These are phyloP conservation scores for Blastobotrys illinoisensis DNA, from an alignment of 1,139 yeast species.

Conservation along the genomic window DNA sequence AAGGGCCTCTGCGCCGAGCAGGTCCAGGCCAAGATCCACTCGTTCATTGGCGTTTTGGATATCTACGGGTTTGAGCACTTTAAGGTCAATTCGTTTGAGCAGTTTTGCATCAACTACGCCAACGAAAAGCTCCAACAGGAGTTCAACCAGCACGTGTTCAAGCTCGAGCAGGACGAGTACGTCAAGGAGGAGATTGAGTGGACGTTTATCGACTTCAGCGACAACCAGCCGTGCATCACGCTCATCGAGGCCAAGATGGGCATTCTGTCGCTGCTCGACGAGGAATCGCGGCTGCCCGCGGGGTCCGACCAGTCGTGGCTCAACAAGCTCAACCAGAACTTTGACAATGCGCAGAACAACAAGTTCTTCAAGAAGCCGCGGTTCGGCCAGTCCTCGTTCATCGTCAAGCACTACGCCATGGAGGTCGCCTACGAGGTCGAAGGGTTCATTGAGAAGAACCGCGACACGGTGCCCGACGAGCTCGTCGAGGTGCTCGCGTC, in stretches of 20 bases:
- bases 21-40: slow-evolving; percentile 46
- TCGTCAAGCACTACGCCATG: slow-evolving; percentile 89
- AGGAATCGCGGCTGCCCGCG: slow-evolving; percentile 90
- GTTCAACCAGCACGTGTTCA: slow-evolving; percentile 95
- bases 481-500: slow-evolving; percentile 77
- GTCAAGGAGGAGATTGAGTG: slow-evolving; percentile 89
- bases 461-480: slow-evolving; percentile 97
- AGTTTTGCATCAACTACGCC: slow-evolving; percentile 95
- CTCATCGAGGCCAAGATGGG: slow-evolving; percentile 89
- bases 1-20: slow-evolving; percentile 72
- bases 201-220: slow-evolving; percentile 94
- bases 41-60: slow-evolving; percentile 95
- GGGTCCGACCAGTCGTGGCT: slow-evolving; percentile 94
- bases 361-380: slow-evolving; percentile 88
- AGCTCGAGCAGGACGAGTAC: slow-evolving; percentile 93
- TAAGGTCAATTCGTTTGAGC: slow-evolving; percentile 90
- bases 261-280: slow-evolving; percentile 81
- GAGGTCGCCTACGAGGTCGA: slow-evolving; percentile 91
- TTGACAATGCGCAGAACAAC: slow-evolving; percentile 73
- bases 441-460: slow-evolving; percentile 93
- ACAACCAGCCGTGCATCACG: slow-evolving; percentile 95
- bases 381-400: slow-evolving; percentile 86
- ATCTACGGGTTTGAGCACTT: slow-evolving; percentile 97
- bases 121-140: slow-evolving; percentile 97
- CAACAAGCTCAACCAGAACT: slow-evolving; percentile 80